Conservation (phyloP, 2,329 filamentous ascomycete genomes). For the Trichophaea hybrida region DNA sequence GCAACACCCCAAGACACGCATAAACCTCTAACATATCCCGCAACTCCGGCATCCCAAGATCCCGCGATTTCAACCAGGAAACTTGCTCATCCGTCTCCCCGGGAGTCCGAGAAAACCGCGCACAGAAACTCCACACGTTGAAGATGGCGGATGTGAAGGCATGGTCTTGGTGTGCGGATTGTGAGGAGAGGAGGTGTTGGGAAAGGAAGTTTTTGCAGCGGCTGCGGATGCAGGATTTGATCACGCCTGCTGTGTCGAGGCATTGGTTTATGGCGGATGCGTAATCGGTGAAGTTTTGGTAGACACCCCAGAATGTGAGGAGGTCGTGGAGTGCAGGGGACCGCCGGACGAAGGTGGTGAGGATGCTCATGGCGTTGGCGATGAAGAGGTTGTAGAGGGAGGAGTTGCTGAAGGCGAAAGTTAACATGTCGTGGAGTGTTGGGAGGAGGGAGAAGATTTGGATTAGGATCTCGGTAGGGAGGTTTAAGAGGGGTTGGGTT, state of each 20-base stretch:
- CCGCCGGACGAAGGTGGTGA: not conserved
- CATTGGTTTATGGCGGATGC: not conserved
- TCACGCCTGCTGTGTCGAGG: conserved; percentile 1
- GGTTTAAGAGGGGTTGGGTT: not conserved
- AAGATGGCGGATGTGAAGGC: conserved; percentile 16
- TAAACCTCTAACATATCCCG: conserved; percentile 18
- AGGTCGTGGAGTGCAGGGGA: not conserved
- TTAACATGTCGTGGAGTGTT: not conserved
- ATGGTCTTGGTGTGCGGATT: not conserved
- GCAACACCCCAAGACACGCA: conserved; percentile 13
- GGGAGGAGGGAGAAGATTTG: not conserved
- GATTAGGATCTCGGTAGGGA: not conserved
- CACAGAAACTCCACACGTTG: conserved; percentile 18
- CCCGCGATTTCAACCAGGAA: conserved; percentile 8
- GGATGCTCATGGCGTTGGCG: not conserved
- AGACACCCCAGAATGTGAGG: not conserved
- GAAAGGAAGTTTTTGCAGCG: conserved; percentile 14
- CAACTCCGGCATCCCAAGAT: not conserved
- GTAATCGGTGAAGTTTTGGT: not conserved
- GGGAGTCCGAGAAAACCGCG: not conserved
- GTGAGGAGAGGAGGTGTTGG: not conserved
- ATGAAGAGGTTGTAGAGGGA: not conserved
- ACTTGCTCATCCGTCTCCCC: conserved; percentile 3
- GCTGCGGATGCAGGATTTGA: conserved; percentile 13
- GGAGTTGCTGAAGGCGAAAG: not conserved